Base-by-base conservation (phyloP, 202 grass and related monocot genomes). In the Panicum hallii region DNA sequence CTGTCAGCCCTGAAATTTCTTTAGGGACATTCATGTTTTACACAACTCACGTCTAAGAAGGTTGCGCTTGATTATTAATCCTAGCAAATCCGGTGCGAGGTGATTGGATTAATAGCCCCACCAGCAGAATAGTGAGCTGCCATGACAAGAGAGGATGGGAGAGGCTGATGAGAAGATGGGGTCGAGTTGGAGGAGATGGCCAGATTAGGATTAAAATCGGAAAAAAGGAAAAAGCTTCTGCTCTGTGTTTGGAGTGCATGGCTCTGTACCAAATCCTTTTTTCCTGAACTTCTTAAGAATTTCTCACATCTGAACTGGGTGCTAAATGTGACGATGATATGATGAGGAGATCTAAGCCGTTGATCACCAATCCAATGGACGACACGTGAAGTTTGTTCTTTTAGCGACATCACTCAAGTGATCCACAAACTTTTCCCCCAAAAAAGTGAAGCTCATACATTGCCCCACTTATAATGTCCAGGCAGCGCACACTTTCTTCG, bases 341-440 rank as follows among this genome's bases (percentile, higher is more conserved):
- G 7, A 0, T 20, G 23, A 36, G 47, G 7, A 79, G 0, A 67
- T 80, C 63, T 41, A 41, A 42, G 20, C 19, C 0, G 7, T 43
- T 1, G 19, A 79, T 2, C 58, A 49, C 19, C 2, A 43, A 79
- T 64, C 76, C 58, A 64, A 36, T 6, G 44, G 60, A 14, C 5
- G 36, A 61, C 55, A 48, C 41, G 42, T 60, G 61, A 61, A 22
- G 53, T 50, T 6, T 1, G 60, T 3, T 15, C 57, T 63, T 60
- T 82, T 72, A 6, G 69, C 6, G 79, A 82, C 79, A 82, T 54
- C 68, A 22, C 79, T 82, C 79, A 36, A 71, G 79, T 72, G 56
- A 32, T 63, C 56, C 41, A 62, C 56, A 78, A 7, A 60, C 38
- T 52, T 74, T 55, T 5, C 9, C 30, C 49, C 16, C 30, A 12